Evolutionary conservation across 2,329 filamentous ascomycete genomes (phyloP), one percentile per base, ranked within the genome.

Genomic region (Helotiales sp.): DNA sequence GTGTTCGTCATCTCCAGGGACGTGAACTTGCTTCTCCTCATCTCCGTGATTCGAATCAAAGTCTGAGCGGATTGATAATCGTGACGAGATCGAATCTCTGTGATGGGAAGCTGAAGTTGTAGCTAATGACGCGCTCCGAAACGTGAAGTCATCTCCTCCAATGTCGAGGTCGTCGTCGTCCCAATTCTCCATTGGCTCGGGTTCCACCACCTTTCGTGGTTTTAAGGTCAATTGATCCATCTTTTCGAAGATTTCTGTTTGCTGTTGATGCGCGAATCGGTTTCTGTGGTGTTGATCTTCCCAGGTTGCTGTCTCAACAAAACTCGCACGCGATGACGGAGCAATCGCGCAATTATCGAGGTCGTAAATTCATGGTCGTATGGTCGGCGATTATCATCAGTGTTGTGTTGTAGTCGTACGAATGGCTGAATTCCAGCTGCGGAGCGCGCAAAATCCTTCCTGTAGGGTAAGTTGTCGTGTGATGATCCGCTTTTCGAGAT

Each of bases 1-100:
- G 62, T 85, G 82, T 68, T 96, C 90, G 71, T 97, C 93, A 71
- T 95, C 89, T 49, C 88, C 90, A 2, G 91, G 87, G 29, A 98
- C 77, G 65, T 93, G 84, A 22, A 98, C 83, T 67, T 97, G 91
- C 79, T 87, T 92, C 74, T 96, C 91, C 68, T 96, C 91, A 68
- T 96, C 91, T 60, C 86, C 89, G 55, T 83, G 82, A 63, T 85
- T 78, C 1, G 88, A 91, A 52, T 91, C 88, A 47, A 91, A 83
- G 70, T 96, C 93, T 54, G 91, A 96, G 67, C 88, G 88, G 67
- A 91, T 84, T 17, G 92, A 96, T 64, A 86, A 77, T 66, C 90
- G 88, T 58, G 90, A 96, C 1, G 93, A 96, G 55, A 89, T 85
- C 17, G 89, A 92, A 67, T 92, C 89, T 63, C 90, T 84, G 60